These are phyloP conservation scores for Apiospora aurea DNA, from an alignment of 2,329 filamentous ascomycete genomes.

Conservation along the genomic window DNA sequence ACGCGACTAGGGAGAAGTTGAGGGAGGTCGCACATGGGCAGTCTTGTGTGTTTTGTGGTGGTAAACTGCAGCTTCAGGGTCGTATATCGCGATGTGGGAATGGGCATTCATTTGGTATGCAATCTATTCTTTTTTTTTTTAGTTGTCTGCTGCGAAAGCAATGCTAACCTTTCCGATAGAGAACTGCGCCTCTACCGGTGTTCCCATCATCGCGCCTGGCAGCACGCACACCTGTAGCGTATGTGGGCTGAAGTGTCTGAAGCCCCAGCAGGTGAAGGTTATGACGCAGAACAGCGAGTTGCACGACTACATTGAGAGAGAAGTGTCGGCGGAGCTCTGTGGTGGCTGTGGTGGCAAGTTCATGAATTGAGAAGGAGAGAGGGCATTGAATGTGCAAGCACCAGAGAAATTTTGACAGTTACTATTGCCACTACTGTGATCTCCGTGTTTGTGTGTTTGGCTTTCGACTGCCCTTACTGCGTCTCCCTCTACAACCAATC, in stretches of 20 bases:
- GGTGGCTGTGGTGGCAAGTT: constrained; percentile 43
- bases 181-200: constrained; percentile 60
- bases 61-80: constrained; percentile 41
- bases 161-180: constrained; percentile 42
- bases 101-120: constrained; percentile 48
- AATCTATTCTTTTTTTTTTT: not conserved
- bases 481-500: too few relatives aligned
- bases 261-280: constrained; percentile 47
- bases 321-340: constrained; percentile 39
- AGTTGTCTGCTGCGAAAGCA: not conserved
- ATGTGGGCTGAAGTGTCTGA: constrained; percentile 59
- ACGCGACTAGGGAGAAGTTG: constrained; percentile 48
- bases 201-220: constrained; percentile 62
- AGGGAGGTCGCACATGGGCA: constrained; percentile 44
- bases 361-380: constrained; percentile 29
- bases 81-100: constrained; percentile 48
- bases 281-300: constrained; percentile 34
- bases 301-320: constrained; percentile 32
- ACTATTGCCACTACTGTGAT: not conserved
- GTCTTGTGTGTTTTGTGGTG: constrained; percentile 56
- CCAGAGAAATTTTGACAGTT: too few relatives aligned
- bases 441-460: not conserved
- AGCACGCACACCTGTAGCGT: constrained; percentile 62
- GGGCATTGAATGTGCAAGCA: too few relatives aligned
- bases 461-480: not conserved